These are phyloP conservation scores for Gossypium australe DNA, from an alignment of 345 rosid species.

Conservation along the genomic window DNA sequence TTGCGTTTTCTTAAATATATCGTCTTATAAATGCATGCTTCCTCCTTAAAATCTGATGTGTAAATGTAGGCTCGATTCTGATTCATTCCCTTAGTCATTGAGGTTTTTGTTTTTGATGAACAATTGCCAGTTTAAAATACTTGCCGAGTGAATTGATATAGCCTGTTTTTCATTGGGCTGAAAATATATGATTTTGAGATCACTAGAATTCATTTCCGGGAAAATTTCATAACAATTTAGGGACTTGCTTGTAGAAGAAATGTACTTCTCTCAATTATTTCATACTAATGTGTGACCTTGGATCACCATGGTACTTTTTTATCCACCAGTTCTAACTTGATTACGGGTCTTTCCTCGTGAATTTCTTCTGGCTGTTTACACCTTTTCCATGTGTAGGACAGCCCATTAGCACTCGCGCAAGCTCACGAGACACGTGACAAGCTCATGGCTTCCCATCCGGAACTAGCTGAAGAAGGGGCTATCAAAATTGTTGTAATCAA, in stretches of 20 bases:
- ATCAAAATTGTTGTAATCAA: constrained; percentile 82
- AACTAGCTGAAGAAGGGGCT: constrained; percentile 85
- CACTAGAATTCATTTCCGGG: neutral
- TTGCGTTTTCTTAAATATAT: neutral
- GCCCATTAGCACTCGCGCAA: constrained; percentile 97
- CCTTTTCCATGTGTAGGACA: constrained; percentile 39
- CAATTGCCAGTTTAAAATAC: neutral
- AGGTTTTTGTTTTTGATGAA: neutral
- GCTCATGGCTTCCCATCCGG: constrained; percentile 66
- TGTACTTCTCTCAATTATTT: neutral
- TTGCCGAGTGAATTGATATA: neutral
- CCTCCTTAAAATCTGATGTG: neutral
- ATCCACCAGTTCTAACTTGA: neutral
- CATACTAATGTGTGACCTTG: neutral
- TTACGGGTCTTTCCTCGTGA: neutral
- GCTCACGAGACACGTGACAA: constrained; percentile 88
- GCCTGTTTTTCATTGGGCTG: neutral
- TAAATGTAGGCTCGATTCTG: neutral
- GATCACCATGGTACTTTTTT: neutral
- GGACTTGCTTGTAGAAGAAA: neutral
- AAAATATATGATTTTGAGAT: neutral
- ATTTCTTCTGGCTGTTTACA: constrained; percentile 22
- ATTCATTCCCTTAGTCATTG: neutral
- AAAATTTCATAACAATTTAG: neutral
- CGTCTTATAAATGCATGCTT: neutral